Base-by-base conservation (phyloP, 306 rosid species). In the Canavalia gladiata region DNA sequence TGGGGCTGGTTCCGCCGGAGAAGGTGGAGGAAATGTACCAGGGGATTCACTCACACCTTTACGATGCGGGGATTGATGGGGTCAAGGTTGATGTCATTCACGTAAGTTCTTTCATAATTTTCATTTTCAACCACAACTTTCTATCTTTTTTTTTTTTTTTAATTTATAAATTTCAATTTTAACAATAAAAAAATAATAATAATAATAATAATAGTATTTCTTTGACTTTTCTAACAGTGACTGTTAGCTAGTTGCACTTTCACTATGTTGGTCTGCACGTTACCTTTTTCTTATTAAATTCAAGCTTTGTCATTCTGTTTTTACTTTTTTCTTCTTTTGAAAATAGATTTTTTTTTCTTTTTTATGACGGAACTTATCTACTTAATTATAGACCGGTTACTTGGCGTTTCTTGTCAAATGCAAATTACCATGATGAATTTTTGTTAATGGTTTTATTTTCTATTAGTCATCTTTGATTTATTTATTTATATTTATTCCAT, bases 1-100 rank as follows among this genome's bases (percentile, higher is more conserved):
- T 95, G 0, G 98, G 97, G 18, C 9, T 95, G 63, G 97, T 93
- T 35, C 93, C 96, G 7, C 99, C 98, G 0, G 85, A 95, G 8
- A 6, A 62, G 8, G 99, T 84, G 0, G 88, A 75, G 51, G 80
- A 88, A 62, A 85, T 95, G 99, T 95, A 86, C 8, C 93, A 95
- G 66, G 96, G 99, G 1, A 86, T 95, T 75, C 99, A 95, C 77
- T 75, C 93, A 1, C 93, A 87, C 72, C 71, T 95, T 89, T 89
- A 91, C 3, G 52, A 83, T 0, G 88, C 88, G 0, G 99, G 99
- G 6, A 90, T 95, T 30, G 99, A 95, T 51, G 99, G 99, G 2
- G 96, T 95, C 83, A 95, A 95, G 54, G 94, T 95, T 30, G 99
- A 95, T 75, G 99, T 95, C 52, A 95, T 95, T 60, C 98, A 93